phyloP scores from a whole-genome alignment of 2,329 filamentous ascomycete species.

The Fusarium euwallaceae region DNA sequence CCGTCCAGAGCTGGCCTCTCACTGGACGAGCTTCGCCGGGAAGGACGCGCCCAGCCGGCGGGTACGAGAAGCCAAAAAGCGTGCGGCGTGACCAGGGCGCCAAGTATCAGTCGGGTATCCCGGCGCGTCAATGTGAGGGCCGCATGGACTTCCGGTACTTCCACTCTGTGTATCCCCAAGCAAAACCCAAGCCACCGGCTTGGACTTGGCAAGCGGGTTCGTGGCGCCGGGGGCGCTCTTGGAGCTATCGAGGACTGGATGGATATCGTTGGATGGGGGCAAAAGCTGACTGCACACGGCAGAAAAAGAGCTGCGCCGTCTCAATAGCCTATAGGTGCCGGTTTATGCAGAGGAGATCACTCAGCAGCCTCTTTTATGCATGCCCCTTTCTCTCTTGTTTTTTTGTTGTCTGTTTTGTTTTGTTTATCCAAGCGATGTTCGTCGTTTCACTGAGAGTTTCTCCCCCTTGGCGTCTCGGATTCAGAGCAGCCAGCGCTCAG shows the following conservation, averaged over 20 bases:
- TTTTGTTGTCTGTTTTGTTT: constrained; percentile 12
- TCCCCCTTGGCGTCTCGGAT: not conserved
- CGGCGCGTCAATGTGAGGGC: not conserved
- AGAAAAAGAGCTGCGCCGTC: not conserved
- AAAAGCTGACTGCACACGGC: constrained; percentile 8
- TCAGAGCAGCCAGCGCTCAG: constrained; percentile 1
- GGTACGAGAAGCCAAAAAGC: constrained; percentile 23
- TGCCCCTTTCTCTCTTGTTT: constrained; percentile 1
- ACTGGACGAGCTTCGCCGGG: constrained; percentile 14
- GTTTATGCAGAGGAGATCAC: constrained; percentile 19
- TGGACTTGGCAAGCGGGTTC: constrained; percentile 29
- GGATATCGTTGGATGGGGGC: not conserved
- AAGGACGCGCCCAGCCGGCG: constrained; percentile 17
- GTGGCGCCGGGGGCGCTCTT: constrained; percentile 1
- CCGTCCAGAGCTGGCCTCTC: constrained; percentile 12
- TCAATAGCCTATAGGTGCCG: not conserved
- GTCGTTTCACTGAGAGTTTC: not conserved
- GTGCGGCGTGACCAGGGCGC: constrained; percentile 8
- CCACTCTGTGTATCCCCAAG: constrained; percentile 4
- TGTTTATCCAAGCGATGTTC: not conserved
- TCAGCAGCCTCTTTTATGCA: constrained; percentile 8
- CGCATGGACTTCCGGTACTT: not conserved
- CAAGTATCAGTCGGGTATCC: constrained; percentile 18
- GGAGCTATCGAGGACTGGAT: not conserved
- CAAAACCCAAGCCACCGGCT: constrained; percentile 14